Evolutionary conservation across 495 filamentous ascomycete species (phyloP), one percentile per base, ranked within the genome.

Genomic region (Annulohypoxylon bovei): DNA sequence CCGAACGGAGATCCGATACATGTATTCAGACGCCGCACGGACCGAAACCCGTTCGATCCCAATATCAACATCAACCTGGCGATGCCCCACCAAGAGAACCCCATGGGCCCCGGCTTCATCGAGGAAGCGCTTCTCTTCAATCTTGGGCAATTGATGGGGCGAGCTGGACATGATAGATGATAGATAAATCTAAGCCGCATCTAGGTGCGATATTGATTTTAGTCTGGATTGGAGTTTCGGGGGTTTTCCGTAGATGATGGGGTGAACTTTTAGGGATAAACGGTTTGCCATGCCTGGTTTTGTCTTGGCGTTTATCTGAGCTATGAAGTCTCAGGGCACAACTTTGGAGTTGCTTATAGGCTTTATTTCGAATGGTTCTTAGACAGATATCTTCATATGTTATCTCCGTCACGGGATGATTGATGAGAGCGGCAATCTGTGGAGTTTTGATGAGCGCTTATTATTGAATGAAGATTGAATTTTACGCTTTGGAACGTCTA

Each of bases 41-140:
- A 40, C 25, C 46, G 37, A 3, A 61, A 70, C 35, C 67, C 61
- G 0, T 66, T 71, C 27, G 27, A 58, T 6, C 68, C 56, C 0
- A 42, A 57, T 20, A 22, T 49, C 1, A 27, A 55, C 4, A n/a
- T 65, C n/a, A 46, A 64, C 20, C 18, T 28, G n/a, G 42, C 46
- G 0, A 44, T 37, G n/a, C 9, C 47, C 33, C 33, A 47, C 1
- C 35, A 22, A 33, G n/a, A n/a, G 1, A 27, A 40, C 18, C n/a
- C 11, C 23, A 6, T 46, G 20, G 52, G 37, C 3, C 67, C 67
- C 4, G 55, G 23, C 4, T 56, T 65, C 28, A 44, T 70, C 0
- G 49, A 57, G 4, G 55, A 66, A 0, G 62, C 39, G 30, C 7
- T 62, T 35, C 23, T 50, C 4, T 65, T 70, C 28, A 55, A 62